Percentiles rank a stretch among this genome's conserved stretches.
Evolutionary conservation across 169 alveolate genomes (phyloP).

Genomic region (Eimeria mitis): DNA sequence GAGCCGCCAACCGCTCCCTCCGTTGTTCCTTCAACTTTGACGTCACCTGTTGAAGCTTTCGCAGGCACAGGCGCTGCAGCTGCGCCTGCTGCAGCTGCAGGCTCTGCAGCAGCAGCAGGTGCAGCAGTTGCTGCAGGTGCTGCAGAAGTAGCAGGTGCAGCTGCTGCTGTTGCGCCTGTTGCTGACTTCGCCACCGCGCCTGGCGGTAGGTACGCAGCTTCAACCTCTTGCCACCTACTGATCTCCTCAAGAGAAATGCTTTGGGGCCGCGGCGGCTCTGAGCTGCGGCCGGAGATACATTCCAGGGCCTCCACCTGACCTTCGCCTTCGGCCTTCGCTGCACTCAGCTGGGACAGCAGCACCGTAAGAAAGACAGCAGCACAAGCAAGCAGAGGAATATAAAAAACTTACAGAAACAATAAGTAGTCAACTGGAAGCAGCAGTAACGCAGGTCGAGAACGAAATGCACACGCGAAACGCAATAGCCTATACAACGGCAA

Average conservation of each 20-base stretch:
- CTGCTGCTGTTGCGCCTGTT: background rate
- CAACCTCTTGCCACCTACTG: conserved; percentile 73
- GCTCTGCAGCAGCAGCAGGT: background rate
- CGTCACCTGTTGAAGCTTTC: background rate
- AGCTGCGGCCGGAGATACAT: conserved; percentile 41
- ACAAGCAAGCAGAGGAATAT: background rate
- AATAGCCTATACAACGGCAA: background rate
- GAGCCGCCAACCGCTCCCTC: conserved; percentile 5
- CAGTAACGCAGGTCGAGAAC: background rate
- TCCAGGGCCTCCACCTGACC: conserved; percentile 69
- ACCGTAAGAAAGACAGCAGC: background rate
- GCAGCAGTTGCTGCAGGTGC: conserved; percentile 2
- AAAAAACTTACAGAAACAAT: background rate
- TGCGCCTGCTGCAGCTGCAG: background rate
- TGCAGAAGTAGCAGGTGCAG: background rate
- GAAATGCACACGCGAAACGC: background rate
- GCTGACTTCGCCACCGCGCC: conserved; percentile 28
- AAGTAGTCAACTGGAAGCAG: background rate
- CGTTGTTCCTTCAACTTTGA: background rate
- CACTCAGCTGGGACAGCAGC: conserved; percentile 72
- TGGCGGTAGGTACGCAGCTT: conserved; percentile 71
- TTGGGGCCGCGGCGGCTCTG: conserved; percentile 38
- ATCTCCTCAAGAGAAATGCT: conserved; percentile 79
- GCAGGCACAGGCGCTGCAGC: conserved; percentile 34
- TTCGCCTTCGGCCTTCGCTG: conserved; percentile 75